Percentiles rank a stretch among this genome's conserved stretches.
Conservation (phyloP, 352 stramenopile species). For the Phytophthora pluvialis region DNA sequence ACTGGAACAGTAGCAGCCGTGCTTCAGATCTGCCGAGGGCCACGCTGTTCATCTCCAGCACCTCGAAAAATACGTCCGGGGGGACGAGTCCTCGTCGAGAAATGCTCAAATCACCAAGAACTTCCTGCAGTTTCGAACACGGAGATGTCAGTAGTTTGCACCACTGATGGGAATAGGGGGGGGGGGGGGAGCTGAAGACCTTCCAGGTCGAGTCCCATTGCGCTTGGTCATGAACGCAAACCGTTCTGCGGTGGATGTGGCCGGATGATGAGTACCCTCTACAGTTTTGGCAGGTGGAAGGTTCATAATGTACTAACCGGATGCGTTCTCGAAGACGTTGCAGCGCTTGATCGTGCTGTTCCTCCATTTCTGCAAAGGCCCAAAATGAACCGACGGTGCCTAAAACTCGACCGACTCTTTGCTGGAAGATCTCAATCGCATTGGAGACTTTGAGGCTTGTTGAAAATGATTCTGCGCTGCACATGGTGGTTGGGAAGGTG, state of each 20-base stretch:
- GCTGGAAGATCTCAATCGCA: constrained; percentile 13
- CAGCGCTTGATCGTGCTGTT: constrained; percentile 9
- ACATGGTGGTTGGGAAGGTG: not conserved
- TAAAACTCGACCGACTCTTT: constrained; percentile 6
- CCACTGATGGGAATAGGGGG: not conserved
- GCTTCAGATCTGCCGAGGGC: constrained; percentile 34
- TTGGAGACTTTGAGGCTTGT: too few species aligned
- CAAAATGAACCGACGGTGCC: not conserved
- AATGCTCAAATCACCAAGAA: constrained; percentile 39
- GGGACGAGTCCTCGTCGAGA: constrained; percentile 44
- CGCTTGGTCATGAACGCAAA: constrained; percentile 47
- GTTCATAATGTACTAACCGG: constrained; percentile 27
- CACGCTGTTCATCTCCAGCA: constrained; percentile 58
- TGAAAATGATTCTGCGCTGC: too few species aligned
- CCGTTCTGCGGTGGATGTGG: constrained; percentile 22
- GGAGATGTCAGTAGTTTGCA: too few species aligned
- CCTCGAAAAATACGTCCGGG: constrained; percentile 52
- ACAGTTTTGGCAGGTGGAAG: too few species aligned
- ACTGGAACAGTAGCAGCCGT: constrained; percentile 44
- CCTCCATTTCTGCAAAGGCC: constrained; percentile 13
- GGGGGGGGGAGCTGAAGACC: constrained; percentile 15
- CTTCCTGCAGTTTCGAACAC: constrained; percentile 20
- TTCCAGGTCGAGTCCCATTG: constrained; percentile 50
- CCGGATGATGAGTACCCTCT: not conserved
- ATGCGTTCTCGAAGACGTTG: constrained; percentile 37